These are phyloP conservation scores for Vickermania spadyakhi DNA, from an alignment of 208 protist species.

Conservation along the genomic window DNA sequence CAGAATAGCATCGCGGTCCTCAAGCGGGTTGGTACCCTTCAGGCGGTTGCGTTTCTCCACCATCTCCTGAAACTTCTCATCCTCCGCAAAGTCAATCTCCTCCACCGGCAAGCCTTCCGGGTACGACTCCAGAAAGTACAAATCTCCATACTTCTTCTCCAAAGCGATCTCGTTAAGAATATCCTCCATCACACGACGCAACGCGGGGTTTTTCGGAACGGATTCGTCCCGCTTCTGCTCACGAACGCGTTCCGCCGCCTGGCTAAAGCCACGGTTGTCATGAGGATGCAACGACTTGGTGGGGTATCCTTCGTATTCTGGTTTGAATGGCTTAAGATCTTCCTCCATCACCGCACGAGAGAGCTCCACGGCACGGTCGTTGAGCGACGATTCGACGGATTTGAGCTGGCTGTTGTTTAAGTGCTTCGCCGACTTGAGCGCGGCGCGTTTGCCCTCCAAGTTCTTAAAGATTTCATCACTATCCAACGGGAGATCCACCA, in stretches of 20 bases:
- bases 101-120: conserved; percentile 34
- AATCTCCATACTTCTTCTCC: conserved; percentile 54
- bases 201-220: conserved; percentile 23
- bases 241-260: conserved; percentile 20
- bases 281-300: conserved; percentile 41
- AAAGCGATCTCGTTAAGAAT: conserved; percentile 47
- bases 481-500: conserved; percentile 18
- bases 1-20: conserved; percentile 39
- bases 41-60: conserved; percentile 32
- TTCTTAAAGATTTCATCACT: conserved; percentile 11
- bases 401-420: neutral
- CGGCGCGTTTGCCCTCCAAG: conserved; percentile 10
- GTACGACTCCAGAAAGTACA: conserved; percentile 62
- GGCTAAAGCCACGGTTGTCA: conserved; percentile 50
- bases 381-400: conserved; percentile 13
- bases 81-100: conserved; percentile 23
- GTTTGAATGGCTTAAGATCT: conserved; percentile 43
- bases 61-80: conserved; percentile 40
- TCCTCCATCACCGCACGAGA: conserved; percentile 40
- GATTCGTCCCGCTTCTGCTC: conserved; percentile 19
- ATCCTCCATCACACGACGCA: conserved; percentile 34
- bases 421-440: conserved; percentile 6
- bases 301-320: conserved; percentile 37
- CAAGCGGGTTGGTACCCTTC: conserved; percentile 26
- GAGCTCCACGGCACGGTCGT: conserved; percentile 57